Base-by-base conservation (phyloP, 2,329 filamentous ascomycete genomes). In the Calycina marina region DNA sequence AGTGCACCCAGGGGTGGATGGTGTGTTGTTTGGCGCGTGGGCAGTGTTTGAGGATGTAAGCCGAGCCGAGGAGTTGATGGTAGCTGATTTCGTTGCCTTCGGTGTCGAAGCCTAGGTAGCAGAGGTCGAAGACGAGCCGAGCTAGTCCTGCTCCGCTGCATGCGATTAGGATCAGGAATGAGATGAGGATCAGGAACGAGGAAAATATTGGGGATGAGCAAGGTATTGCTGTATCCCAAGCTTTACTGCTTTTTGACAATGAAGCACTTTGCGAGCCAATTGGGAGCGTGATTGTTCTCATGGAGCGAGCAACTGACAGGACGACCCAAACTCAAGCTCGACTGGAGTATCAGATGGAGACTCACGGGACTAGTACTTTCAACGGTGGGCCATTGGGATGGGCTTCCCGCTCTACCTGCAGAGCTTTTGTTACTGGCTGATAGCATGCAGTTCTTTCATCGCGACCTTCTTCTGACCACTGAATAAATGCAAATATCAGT, bases 1-100 rank as follows among this genome's bases (percentile, higher is more conserved):
- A 75, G 41, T 90, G 70, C 3, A 84, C 72, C 70, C 88, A 98
- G 0, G 90, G 90, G 49, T 79, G 82, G 31, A 98, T 65, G 6
- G 63, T 72, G 55, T 85, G 83, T 39, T 79, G 65, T 11, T 65
- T 65, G 0, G 67, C 68, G 2, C 54, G 50, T 1, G 60, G 46
- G 4, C 76, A 81, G 45, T 64, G 66, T 53, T 88, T 86, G 29
- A 86, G 68, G 11, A 86, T 69, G 50, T 81, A 77, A 0, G 69
- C 72, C 4, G 82, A 92, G 1, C 84, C 84, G 36, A 96, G 65
- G n/a, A 98, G 69, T 53, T 93, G 84, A 54, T 98, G 90, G 51
- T 93, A 96, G 3, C 86, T 94, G 40, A 96, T 93, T 57, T 98
- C 82, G 51, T 94, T 96, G 16, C 88, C 88, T 54, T 94, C 85